Evolutionary conservation across 208 protist genomes (phyloP).

Genomic region (Jaenimonas drosophilae): DNA sequence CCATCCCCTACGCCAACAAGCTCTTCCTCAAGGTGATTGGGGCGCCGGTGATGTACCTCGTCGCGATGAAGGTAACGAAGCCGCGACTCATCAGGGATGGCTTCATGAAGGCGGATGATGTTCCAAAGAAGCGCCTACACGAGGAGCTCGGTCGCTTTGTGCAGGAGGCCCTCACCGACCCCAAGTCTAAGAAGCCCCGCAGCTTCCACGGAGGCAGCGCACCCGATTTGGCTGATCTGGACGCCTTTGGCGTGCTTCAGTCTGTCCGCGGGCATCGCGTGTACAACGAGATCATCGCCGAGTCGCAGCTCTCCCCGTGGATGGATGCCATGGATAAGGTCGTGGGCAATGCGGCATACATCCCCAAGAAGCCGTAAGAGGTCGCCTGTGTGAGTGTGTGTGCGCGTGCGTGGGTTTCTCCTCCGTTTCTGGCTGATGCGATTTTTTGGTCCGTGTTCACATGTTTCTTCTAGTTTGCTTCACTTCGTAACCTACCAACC

Average conservation of each 20-base stretch:
- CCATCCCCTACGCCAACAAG: constrained; percentile 82
- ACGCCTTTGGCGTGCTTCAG: constrained; percentile 86
- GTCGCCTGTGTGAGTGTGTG: too few species aligned
- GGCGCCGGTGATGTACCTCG: constrained; percentile 85
- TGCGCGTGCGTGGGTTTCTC: too few species aligned
- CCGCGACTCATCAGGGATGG: constrained; percentile 63
- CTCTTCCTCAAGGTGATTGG: constrained; percentile 84
- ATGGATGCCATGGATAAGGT: constrained; percentile 44
- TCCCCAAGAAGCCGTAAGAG: too few species aligned
- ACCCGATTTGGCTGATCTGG: constrained; percentile 80
- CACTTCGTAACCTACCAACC: too few species aligned
- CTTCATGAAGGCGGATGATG: constrained; percentile 42
- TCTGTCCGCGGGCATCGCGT: constrained; percentile 73
- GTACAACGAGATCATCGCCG: constrained; percentile 65
- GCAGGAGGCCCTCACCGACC: constrained; percentile 44
- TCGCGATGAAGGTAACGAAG: constrained; percentile 58
- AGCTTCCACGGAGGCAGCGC: constrained; percentile 78
- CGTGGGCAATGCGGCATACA: constrained; percentile 13
- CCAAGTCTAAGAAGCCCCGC: constrained; percentile 35
- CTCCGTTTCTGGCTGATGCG: not conserved
- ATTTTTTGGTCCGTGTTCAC: constrained; percentile 2
- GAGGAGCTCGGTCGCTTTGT: constrained; percentile 60
- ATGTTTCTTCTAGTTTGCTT: not conserved
- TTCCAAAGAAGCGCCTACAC: constrained; percentile 43
- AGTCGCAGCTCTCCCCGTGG: constrained; percentile 55